These are phyloP conservation scores for Trichoderma breve DNA, from an alignment of 2,329 filamentous ascomycete species.

Conservation along the genomic window DNA sequence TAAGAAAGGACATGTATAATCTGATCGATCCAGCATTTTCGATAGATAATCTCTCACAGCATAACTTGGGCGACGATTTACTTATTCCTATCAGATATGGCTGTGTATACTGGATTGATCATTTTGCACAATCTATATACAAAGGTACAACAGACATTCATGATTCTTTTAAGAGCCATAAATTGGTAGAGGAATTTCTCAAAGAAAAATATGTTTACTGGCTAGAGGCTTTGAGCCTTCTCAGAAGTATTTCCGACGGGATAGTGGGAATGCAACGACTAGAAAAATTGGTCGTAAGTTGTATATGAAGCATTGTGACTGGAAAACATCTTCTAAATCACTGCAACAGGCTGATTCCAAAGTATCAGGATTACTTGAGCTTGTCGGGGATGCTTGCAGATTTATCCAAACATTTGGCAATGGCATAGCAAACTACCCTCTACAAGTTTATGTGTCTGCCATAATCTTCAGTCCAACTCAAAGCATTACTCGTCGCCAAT, in stretches of 20 bases:
- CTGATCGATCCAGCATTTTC: not conserved
- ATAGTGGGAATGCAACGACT: too few species aligned
- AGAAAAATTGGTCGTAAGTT: too few species aligned
- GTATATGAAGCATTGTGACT: too few species aligned
- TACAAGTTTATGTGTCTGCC: too few species aligned
- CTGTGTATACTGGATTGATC: not conserved
- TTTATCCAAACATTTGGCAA: too few species aligned
- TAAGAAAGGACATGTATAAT: not conserved
- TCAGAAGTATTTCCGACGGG: not conserved
- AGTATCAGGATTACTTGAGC: too few species aligned
- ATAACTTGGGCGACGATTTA: not conserved
- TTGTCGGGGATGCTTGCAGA: too few species aligned
- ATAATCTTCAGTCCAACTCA: too few species aligned
- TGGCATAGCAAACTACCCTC: too few species aligned
- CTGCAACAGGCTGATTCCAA: too few species aligned
- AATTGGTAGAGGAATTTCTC: not conserved
- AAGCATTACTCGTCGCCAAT: too few species aligned
- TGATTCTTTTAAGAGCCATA: accelerated
- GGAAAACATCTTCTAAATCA: too few species aligned
- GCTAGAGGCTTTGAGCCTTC: not conserved
- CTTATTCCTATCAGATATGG: not conserved
- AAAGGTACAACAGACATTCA: accelerated
- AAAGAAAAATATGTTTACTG: not conserved
- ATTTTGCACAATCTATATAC: not conserved
- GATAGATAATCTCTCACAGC: not conserved